These are phyloP conservation scores for Kwoniella heveanensis DNA, from an alignment of 768 basidiomycete species.

Conservation along the genomic window DNA sequence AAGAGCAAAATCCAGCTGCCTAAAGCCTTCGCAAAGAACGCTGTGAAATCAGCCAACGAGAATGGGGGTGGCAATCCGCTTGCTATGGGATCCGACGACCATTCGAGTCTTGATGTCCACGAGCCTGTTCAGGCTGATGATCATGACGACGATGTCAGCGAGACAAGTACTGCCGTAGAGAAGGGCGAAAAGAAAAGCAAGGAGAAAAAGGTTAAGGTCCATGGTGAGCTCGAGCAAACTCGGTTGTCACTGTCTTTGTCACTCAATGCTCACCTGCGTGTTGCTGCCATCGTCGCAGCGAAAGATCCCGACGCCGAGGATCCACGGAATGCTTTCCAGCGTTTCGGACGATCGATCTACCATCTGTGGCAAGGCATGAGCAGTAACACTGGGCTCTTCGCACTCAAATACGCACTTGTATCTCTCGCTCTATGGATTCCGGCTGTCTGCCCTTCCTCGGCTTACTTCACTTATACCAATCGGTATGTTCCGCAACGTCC, in stretches of 20 bases:
- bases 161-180: conserved; percentile 28
- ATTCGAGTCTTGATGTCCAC: conserved; percentile 8
- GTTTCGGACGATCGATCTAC: conserved; percentile 56
- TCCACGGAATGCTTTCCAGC: conserved; percentile 60
- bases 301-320: conserved; percentile 60
- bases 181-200: conserved; percentile 18
- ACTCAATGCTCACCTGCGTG: no score
- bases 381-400: conserved; percentile 61
- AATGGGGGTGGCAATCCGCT: conserved; percentile 41
- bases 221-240: conserved; percentile 16
- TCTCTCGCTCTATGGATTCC: conserved; percentile 64
- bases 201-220: conserved; percentile 24
- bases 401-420: conserved; percentile 61
- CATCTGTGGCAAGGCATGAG: conserved; percentile 57
- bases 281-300: conserved; percentile 51
- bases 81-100: conserved; percentile 38
- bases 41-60: conserved; percentile 48
- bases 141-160: conserved; percentile 51
- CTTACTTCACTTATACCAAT: conserved; percentile 51
- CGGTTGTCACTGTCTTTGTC: neutral
- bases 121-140: conserved; percentile 33
- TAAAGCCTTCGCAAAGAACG: conserved; percentile 57
- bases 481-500: conserved; percentile 18
- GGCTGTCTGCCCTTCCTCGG: conserved; percentile 58
- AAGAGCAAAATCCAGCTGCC: conserved; percentile 62